Conservation (phyloP, 306 rosid genomes). For the Fagus crenata region DNA sequence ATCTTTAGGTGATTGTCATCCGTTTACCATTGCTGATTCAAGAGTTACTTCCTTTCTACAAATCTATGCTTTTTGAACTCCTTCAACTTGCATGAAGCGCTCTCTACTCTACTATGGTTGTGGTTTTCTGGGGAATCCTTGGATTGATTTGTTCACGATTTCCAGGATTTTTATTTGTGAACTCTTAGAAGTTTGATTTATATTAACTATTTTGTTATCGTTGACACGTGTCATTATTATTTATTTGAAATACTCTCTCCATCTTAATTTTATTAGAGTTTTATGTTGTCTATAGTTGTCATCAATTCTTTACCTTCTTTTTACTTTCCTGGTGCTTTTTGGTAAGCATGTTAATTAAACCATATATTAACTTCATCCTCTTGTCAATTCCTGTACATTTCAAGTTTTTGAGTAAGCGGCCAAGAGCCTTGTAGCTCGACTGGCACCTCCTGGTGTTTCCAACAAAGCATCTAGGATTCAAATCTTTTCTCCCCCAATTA, state of each 20-base stretch:
- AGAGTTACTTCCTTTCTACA: not conserved
- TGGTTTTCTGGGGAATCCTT: not conserved
- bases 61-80: not conserved
- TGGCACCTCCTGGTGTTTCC: too few species aligned
- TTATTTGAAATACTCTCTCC: not conserved
- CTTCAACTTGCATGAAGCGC: not conserved
- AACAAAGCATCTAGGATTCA: too few species aligned
- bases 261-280: not conserved
- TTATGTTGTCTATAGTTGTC: not conserved
- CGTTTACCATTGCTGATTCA: not conserved
- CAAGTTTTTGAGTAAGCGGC: not conserved
- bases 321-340: not conserved
- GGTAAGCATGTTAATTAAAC: not conserved
- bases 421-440: too few species aligned
- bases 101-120: not conserved
- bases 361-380: not conserved
- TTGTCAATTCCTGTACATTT: not conserved
- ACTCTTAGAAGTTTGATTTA: not conserved
- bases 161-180: not conserved
- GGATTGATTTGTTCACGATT: not conserved
- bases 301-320: not conserved
- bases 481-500: too few species aligned
- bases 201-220: not conserved
- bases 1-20: not conserved
- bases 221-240: not conserved